These are phyloP conservation scores for Fusarium albosuccineum DNA, from an alignment of 2,329 filamentous ascomycete genomes.

Conservation along the genomic window DNA sequence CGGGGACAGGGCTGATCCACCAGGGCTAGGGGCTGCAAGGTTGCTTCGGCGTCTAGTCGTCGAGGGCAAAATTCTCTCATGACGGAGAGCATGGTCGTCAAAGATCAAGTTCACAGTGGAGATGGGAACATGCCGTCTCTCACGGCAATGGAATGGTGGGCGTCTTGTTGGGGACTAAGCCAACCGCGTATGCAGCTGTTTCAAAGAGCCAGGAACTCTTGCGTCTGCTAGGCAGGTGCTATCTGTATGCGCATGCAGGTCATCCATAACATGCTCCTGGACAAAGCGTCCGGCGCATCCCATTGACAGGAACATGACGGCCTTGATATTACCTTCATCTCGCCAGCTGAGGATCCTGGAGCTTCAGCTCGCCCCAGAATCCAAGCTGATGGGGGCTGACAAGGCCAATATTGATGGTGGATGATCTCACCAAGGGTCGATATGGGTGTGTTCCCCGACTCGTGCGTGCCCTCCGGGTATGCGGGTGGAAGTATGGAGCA, in stretches of 20 bases:
- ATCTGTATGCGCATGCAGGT: conserved; percentile 42
- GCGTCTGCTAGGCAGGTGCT: conserved; percentile 33
- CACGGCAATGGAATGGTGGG: conserved; percentile 16
- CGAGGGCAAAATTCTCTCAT: conserved; percentile 13
- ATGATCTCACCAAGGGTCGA: conserved; percentile 36
- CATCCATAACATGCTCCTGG: conserved; percentile 32
- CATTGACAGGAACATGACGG: conserved; percentile 39
- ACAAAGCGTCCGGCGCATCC: conserved; percentile 36
- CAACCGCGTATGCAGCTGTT: conserved; percentile 36
- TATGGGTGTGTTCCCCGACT: conserved; percentile 36
- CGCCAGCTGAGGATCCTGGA: conserved; percentile 36
- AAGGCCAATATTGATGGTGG: conserved; percentile 24
- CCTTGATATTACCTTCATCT: conserved; percentile 42
- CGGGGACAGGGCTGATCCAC: conserved; percentile 18
- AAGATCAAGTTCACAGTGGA: conserved; percentile 19
- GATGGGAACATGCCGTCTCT: conserved; percentile 32
- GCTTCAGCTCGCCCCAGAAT: conserved; percentile 37
- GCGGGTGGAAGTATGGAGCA: conserved; percentile 35
- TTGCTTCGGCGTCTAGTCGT: conserved; percentile 7
- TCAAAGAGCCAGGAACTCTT: conserved; percentile 36
- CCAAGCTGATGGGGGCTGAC: conserved; percentile 5
- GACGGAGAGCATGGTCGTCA: conserved; percentile 4
- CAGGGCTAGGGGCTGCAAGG: conserved; percentile 1
- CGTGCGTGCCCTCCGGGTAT: conserved; percentile 24
- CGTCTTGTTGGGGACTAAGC: conserved; percentile 37